Percentiles rank a stretch among this genome's conserved stretches.
These are phyloP conservation scores for Cercophora sp. DNA, from an alignment of 495 filamentous ascomycete genomes.

Conservation along the genomic window DNA sequence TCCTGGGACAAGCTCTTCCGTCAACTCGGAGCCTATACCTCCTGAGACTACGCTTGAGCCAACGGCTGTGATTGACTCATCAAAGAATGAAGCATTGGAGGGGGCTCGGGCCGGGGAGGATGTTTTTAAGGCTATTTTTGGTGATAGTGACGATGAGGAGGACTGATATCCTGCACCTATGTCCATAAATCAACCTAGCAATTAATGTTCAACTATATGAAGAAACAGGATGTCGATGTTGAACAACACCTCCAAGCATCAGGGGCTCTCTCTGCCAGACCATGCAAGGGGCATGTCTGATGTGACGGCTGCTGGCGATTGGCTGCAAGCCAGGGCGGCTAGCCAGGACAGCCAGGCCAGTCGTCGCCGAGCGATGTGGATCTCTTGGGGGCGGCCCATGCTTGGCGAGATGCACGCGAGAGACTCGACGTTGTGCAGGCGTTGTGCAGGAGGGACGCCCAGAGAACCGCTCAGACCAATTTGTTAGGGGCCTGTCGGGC, in stretches of 20 bases:
- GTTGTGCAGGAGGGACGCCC: background rate
- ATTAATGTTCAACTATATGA: too few species aligned
- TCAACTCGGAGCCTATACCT: too few species aligned
- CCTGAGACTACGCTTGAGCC: background rate
- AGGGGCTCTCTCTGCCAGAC: too few species aligned
- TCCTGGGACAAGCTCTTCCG: constrained; percentile 12
- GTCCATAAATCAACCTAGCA: too few species aligned
- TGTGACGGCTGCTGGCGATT: constrained; percentile 5
- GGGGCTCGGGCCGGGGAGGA: constrained; percentile 76
- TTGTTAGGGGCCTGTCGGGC: constrained; percentile 9
- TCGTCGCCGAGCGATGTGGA: constrained; percentile 1
- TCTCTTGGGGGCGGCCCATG: background rate
- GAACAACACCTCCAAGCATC: too few species aligned
- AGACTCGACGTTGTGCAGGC: background rate
- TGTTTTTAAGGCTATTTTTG: constrained; percentile 94
- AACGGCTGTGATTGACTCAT: constrained; percentile 57
- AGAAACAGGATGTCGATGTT: too few species aligned
- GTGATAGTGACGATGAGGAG: constrained; percentile 76
- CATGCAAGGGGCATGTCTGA: background rate
- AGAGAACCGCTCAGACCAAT: background rate
- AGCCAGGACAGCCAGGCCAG: constrained; percentile 11
- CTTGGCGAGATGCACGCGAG: constrained; percentile 3
- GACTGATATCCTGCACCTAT: too few species aligned
- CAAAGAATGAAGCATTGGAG: constrained; percentile 83
- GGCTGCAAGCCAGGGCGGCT: constrained; percentile 12